Evolutionary conservation across 2,329 filamentous ascomycete species (phyloP).

Genomic region (Penicillium sp.): DNA sequence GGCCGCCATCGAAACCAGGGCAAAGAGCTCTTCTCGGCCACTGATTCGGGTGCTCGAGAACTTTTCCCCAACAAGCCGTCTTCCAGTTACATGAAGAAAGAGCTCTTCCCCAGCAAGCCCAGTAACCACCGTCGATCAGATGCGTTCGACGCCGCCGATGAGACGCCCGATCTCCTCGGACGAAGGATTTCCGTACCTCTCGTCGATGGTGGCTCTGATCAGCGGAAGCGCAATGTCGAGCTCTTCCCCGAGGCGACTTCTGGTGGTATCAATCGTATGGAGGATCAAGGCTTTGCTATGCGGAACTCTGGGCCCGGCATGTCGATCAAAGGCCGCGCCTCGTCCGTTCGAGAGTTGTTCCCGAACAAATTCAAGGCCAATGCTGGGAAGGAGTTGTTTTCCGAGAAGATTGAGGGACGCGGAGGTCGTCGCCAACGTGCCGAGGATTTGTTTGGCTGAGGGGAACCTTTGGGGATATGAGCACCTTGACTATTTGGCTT

Average conservation of each 20-base stretch:
- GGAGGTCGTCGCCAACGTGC: conserved; percentile 65
- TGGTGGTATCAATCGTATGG: conserved; percentile 28
- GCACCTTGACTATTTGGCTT: neutral
- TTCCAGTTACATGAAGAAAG: conserved; percentile 52
- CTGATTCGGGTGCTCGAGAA: conserved; percentile 46
- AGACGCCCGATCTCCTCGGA: conserved; percentile 55
- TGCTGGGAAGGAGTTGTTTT: conserved; percentile 69
- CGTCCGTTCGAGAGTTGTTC: conserved; percentile 68
- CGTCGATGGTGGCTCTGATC: conserved; percentile 47
- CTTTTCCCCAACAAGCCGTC: conserved; percentile 48
- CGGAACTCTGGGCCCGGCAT: conserved; percentile 54
- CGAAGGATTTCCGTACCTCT: conserved; percentile 53
- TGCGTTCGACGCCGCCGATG: conserved; percentile 57
- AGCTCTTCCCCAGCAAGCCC: conserved; percentile 59
- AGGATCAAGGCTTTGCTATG: conserved; percentile 40
- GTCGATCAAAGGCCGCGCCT: conserved; percentile 70
- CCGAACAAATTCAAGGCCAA: conserved; percentile 59
- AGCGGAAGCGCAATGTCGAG: conserved; percentile 37
- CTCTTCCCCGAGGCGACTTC: conserved; percentile 40
- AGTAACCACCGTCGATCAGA: conserved; percentile 51
- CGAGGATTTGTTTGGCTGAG: conserved; percentile 70
- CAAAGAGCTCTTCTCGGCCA: conserved; percentile 63
- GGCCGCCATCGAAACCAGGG: conserved; percentile 39
- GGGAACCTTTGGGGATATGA: neutral
- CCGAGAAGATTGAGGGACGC: conserved; percentile 60